Percentiles rank a stretch among this genome's conserved stretches.
Conservation (phyloP, 1,139 yeast species). For the Pichia kudriavzevii region DNA sequence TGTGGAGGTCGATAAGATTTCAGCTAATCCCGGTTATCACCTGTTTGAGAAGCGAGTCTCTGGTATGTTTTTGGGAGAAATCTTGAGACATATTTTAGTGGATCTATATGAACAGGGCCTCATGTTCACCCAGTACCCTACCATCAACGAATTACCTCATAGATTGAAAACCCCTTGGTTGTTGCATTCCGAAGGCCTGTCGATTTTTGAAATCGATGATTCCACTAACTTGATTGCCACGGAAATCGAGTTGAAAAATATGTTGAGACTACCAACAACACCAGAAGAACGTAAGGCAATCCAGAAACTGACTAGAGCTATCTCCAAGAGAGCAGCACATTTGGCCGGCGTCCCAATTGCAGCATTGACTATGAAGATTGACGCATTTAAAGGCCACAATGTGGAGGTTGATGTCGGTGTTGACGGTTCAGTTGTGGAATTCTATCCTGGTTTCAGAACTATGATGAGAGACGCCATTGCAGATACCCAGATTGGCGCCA, state of each 20-base stretch:
- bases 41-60: slow-evolving; percentile 88
- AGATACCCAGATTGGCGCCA: slow-evolving; percentile 60
- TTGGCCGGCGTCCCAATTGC: slow-evolving; percentile 85
- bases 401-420: slow-evolving; percentile 80
- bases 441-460: slow-evolving; percentile 79
- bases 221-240: slow-evolving; percentile 63
- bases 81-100: slow-evolving; percentile 62
- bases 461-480: slow-evolving; percentile 70
- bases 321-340: slow-evolving; percentile 78
- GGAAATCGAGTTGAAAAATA: slow-evolving; percentile 53
- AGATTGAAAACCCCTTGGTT: slow-evolving; percentile 69
- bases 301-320: slow-evolving; percentile 65
- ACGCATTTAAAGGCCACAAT: slow-evolving; percentile 47
- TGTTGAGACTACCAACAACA: slow-evolving; percentile 60
- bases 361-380: slow-evolving; percentile 57
- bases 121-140: slow-evolving; percentile 47
- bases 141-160: slow-evolving; percentile 53
- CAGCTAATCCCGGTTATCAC: slow-evolving; percentile 82
- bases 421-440: slow-evolving; percentile 90
- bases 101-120: slow-evolving; percentile 55
- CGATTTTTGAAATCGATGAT: slow-evolving; percentile 76
- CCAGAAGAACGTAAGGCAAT: slow-evolving; percentile 63
- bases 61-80: slow-evolving; percentile 92
- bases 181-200: slow-evolving; percentile 73
- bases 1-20: slow-evolving; percentile 51